A percentile compares a stretch with the other conserved stretches of the same genome.
These are phyloP conservation scores for Oryza meridionalis DNA, from an alignment of 176 grass and related monocot genomes.

Conservation along the genomic window DNA sequence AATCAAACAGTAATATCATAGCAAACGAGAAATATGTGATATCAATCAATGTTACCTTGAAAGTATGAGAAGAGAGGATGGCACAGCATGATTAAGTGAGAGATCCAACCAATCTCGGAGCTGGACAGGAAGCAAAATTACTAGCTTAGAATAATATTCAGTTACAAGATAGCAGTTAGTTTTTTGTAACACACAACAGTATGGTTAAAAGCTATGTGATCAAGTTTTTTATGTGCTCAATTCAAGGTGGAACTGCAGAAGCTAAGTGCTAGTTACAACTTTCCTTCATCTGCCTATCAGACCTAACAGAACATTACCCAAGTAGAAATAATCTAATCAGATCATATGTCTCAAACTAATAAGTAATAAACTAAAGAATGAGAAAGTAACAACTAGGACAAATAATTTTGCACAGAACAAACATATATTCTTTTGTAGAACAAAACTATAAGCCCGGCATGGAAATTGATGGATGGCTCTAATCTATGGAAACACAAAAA, in stretches of 20 bases:
- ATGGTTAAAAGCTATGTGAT: constrained; percentile 23
- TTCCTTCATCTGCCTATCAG: constrained; percentile 27
- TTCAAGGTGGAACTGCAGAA: constrained; percentile 20
- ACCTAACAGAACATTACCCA: constrained; percentile 24
- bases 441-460: constrained; percentile 9
- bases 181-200: constrained; percentile 6
- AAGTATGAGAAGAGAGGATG: constrained; percentile 97
- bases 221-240: constrained; percentile 18
- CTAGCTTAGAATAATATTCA: constrained; percentile 28
- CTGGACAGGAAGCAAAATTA: constrained; percentile 51
- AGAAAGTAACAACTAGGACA: constrained; percentile 31
- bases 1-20: constrained; percentile 30
- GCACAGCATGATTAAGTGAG: constrained; percentile 91
- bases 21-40: constrained; percentile 20
- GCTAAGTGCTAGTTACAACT: constrained; percentile 15
- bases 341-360: constrained; percentile 19
- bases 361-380: constrained; percentile 23
- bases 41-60: constrained; percentile 66
- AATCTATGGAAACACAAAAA: constrained; percentile 27
- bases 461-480: constrained; percentile 23
- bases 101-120: constrained; percentile 95
- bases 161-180: constrained; percentile 14
- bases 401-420: constrained; percentile 16
- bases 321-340: neutral
- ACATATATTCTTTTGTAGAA: constrained; percentile 7